A percentile compares a stretch with the other conserved stretches of the same genome.
Conservation (phyloP, 75 land plant species). For the Gnetum montanum region DNA sequence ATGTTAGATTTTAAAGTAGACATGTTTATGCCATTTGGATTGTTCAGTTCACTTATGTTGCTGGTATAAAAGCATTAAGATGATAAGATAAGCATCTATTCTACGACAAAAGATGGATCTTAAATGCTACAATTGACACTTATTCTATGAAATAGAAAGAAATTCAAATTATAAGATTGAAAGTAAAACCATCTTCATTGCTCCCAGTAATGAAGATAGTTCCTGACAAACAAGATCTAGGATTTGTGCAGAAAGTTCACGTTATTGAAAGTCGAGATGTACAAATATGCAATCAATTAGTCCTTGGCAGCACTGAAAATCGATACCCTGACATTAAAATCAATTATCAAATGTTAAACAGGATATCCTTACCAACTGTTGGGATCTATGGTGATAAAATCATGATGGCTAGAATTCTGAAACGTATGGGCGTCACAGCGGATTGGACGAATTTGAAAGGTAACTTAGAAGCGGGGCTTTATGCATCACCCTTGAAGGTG, state of each 20-base stretch:
- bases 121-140: too few relatives aligned
- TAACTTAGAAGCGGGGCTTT: constrained; percentile 10
- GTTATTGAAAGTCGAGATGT: constrained; percentile 4
- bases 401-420: constrained; percentile 7
- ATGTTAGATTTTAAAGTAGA: too few relatives aligned
- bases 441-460: neutral
- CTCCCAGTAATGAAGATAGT: constrained; percentile 8
- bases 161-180: too few relatives aligned
- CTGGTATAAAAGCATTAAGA: too few relatives aligned
- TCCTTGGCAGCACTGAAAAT: neutral
- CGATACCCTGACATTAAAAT: constrained; percentile 1
- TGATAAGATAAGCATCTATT: too few relatives aligned
- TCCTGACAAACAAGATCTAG: constrained; percentile 22
- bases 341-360: constrained; percentile 9
- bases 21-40: too few relatives aligned
- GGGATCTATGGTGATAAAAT: constrained; percentile 17
- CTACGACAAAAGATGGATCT: too few relatives aligned
- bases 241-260: constrained; percentile 17
- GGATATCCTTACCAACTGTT: constrained; percentile 1
- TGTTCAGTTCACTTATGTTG: too few relatives aligned
- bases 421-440: neutral
- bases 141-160: too few relatives aligned
- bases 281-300: neutral
- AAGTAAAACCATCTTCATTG: too few relatives aligned
- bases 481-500: constrained; percentile 1